A percentile compares a stretch with the other conserved stretches of the same genome.
These are phyloP conservation scores for Didymella arachidicola DNA, from an alignment of 2,329 filamentous ascomycete species.

Conservation along the genomic window DNA sequence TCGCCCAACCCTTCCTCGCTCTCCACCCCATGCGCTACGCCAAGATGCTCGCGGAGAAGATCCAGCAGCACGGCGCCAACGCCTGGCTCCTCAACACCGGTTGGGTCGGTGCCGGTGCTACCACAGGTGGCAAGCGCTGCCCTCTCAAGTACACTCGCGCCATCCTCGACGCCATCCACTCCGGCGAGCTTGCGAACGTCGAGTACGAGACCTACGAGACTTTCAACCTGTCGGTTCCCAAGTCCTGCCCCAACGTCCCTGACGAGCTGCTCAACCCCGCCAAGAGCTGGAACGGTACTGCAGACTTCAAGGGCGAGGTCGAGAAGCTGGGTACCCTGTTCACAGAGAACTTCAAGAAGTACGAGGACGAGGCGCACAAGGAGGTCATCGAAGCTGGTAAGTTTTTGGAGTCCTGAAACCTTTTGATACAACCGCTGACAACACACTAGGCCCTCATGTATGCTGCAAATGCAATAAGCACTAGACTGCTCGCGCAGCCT, in stretches of 20 bases:
- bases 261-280: conserved; percentile 92
- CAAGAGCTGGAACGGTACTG: conserved; percentile 85
- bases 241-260: conserved; percentile 86
- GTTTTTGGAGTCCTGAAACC: not conserved
- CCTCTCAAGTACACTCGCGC: conserved; percentile 98
- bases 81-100: conserved; percentile 99
- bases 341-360: conserved; percentile 98
- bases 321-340: conserved; percentile 90
- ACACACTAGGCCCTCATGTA: conserved; percentile 32
- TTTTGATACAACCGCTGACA: not conserved
- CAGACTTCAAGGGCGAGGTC: conserved; percentile 86
- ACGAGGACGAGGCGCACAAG: conserved; percentile 60
- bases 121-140: conserved; percentile 91
- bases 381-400: not conserved
- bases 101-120: conserved; percentile 91
- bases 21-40: conserved; percentile 99
- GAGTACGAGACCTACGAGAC: conserved; percentile 95
- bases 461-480: conserved; percentile 48
- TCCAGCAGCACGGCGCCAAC: conserved; percentile 91
- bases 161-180: conserved; percentile 98
- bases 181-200: conserved; percentile 88
- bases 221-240: conserved; percentile 98
- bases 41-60: conserved; percentile 98
- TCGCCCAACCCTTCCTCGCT: conserved; percentile 98
- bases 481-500: conserved; percentile 25